Base-by-base conservation (phyloP, 331 rosid species). In the Telfairia occidentalis region DNA sequence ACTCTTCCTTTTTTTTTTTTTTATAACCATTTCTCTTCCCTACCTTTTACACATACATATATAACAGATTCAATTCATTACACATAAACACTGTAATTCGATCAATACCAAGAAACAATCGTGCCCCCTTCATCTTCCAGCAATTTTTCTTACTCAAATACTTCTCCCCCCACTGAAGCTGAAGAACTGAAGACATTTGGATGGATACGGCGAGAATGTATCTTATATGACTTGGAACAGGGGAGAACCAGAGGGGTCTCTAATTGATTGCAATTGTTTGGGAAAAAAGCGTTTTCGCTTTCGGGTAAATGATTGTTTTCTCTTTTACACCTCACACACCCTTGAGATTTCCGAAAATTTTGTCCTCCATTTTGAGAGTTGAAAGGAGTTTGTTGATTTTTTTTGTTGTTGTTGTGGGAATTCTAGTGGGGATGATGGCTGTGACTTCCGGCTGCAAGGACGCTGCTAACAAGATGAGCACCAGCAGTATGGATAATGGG, bases 401-500 rank as follows among this genome's bases (percentile, higher is more conserved):
- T n/a, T n/a, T n/a, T n/a, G n/a, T n/a, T 63, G 28, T 3, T 9
- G 34, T 3, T 45, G 7, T 57, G 61, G 67, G 67, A 76, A 48
- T 76, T 63, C 40, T n/a, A 61, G 77, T 61, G 77, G 87, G 81
- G 76, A 90, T 92, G 90, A 89, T 91, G 97, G 95, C 90, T 40
- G 95, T 91, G 79, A 90, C 94, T 42, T 90, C 97, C 3, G 59
- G 78, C 24, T 82, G 90, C 83, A 91, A 88, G 72, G 98, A 92
- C 29, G 73, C 82, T 50, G 86, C 59, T 80, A 93, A 84, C 83
- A 43, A 84, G 73, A 78, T 53, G 67, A 26, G 52, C n/a, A n/a
- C n/a, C n/a, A n/a, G n/a, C 55, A 70, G 75, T 38, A 67, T 94
- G 96, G 98, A 94, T 72, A 94, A 94, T 81, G 98, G 98, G 18